Evolutionary conservation across 805 yeast species (phyloP), one percentile per base, ranked within the genome.

Genomic region (Saturnispora sanitii): DNA sequence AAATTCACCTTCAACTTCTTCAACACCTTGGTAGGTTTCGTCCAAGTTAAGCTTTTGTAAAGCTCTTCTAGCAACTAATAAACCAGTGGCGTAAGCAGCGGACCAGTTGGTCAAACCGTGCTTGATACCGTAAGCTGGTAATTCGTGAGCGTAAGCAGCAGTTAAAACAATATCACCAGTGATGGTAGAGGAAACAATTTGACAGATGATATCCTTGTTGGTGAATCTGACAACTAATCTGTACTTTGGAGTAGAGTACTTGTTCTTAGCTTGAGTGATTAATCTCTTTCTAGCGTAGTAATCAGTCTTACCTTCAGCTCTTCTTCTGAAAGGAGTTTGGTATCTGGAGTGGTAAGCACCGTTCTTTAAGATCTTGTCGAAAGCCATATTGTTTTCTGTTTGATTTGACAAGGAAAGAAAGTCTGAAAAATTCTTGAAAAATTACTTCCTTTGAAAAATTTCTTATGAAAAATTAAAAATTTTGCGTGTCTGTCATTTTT

Each of bases 301-400:
- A 72, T 92, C 98, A 67, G 98, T 92, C 81, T 92, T 92, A 77
- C 98, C 98, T 77, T 92, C 96, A 70, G 94, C 85, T 83, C 98
- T 85, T 81, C 98, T 88, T 74, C 98, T 87, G 95, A 88, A 92
- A 56, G 97, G 96, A 70, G 98, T 92, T 79, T 92, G 98, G 95
- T 79, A 92, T 71, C 98, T 88, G 66, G 96, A 87, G 79, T 79
- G 85, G 90, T 92, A 92, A 57, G 96, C 90, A 64, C 94, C 79
- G 66, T 77, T 71, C 40, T 40, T 40, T 32, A 40, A 32, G 40
- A 35, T 40, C 40, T 35, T 40, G 40, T 31, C 29, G 43, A 40
- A 40, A 36, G 37, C 43, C 43, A 40, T 39, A 28, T 32, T 32
- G 35, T 32, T 32, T 29, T 32, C 35, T 32, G 23, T 37, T 37